Base-by-base conservation (phyloP, 768 basidiomycete genomes). In the Wakefieldia striispora region DNA sequence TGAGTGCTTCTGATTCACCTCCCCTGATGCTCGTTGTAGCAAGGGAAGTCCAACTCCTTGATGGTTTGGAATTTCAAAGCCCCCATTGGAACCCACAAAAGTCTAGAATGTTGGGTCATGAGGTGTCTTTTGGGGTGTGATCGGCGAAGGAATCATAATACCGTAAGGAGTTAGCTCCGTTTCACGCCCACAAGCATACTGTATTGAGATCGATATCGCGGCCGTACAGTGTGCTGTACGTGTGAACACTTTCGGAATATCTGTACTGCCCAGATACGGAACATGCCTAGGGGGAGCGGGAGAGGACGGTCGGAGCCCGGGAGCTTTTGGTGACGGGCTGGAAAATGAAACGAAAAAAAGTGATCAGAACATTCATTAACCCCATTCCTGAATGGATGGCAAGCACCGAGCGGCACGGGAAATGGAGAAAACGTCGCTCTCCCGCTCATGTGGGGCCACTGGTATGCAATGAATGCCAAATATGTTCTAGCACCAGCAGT, bases 21-120 rank as follows among this genome's bases (percentile, higher is more conserved):
- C 55, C 67, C 53, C 56, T 62, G 61, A 65, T 62, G 47, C 64
- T 57, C 54, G 65, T 61, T 55, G 65, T 58, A 31, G 54, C 52
- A 50, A 46, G 51, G 55, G 16, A 57, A 55, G 26, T 56, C 54
- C 19, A 57, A 41, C 43, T 51, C 53, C 43, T 50, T 24, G 20
- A 33, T 58, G 45, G 33, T 47, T 37, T 13, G 49, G 53, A 47
- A 69, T 66, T 56, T 66, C 56, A 59, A 67, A 57, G 39, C 48
- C 50, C 50, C 54, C 42, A 27, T 55, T 43, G 47, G 51, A 49
- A 47, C 62, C 62, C 44, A 31, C 45, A 38, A 49, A 50, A 55
- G 51, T 52, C 64, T 61, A 56, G 58, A 56, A 35, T n/a, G 36
- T 43, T 40, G 26, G 29, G 23, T 41, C 46, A 48, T 43, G 47